Evolutionary conservation across 2,329 filamentous ascomycete species (phyloP).

Genomic region (Neonectria sp.): DNA sequence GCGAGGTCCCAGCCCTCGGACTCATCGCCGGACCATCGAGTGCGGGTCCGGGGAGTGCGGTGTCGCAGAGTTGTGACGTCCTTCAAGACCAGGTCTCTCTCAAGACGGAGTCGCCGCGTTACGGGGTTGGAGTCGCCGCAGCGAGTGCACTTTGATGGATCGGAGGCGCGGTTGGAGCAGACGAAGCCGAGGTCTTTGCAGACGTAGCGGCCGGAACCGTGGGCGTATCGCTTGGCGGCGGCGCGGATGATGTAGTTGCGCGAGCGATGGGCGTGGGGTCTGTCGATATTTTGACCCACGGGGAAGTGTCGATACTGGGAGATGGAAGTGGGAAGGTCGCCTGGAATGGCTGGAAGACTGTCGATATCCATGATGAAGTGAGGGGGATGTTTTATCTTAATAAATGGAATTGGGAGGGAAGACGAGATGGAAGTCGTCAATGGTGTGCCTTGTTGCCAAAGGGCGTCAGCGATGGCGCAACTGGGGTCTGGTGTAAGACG

Average conservation of each 20-base stretch:
- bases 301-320: conserved; percentile 42
- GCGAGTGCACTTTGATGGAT: conserved; percentile 29
- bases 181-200: conserved; percentile 43
- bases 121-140: conserved; percentile 31
- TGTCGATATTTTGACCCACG: conserved; percentile 23
- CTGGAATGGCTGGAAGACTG: conserved; percentile 38
- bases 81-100: conserved; percentile 40
- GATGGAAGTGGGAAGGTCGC: conserved; percentile 39
- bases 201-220: conserved; percentile 32
- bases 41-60: conserved; percentile 35
- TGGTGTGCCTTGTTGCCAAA: conserved; percentile 35
- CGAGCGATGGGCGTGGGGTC: conserved; percentile 37
- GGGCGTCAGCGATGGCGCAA: conserved; percentile 44
- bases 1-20: conserved; percentile 56
- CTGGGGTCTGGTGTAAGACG: not conserved
- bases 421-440: not conserved
- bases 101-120: conserved; percentile 42
- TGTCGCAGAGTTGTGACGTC: conserved; percentile 22
- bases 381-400: not conserved
- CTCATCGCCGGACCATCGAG: conserved; percentile 41
- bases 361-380: conserved; percentile 37
- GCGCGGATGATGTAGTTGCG: conserved; percentile 52
- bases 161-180: conserved; percentile 33
- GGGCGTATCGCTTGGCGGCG: conserved; percentile 50
- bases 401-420: conserved; percentile 16